Evolutionary conservation across 208 protist species (phyloP).

Genomic region (Leishmania tarentolae): DNA sequence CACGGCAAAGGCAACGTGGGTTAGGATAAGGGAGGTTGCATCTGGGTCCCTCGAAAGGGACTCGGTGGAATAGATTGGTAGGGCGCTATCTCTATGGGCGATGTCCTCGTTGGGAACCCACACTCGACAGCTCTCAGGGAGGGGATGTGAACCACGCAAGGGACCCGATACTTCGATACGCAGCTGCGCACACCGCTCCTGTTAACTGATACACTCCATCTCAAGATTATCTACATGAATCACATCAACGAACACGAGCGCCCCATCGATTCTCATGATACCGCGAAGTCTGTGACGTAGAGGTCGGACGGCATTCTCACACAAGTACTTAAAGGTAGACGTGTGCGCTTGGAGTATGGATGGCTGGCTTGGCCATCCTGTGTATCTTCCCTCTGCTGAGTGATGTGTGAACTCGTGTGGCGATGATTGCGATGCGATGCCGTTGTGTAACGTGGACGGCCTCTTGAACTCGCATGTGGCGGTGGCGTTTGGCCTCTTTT

Average conservation of each 20-base stretch:
- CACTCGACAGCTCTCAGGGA: slow-evolving; percentile 27
- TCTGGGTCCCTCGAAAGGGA: slow-evolving; percentile 33
- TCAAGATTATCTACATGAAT: slow-evolving; percentile 41
- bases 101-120: slow-evolving; percentile 40
- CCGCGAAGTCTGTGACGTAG: slow-evolving; percentile 26
- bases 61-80: slow-evolving; percentile 63
- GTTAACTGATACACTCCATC: slow-evolving; percentile 26
- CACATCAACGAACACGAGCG: slow-evolving; percentile 41
- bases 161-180: slow-evolving; percentile 14
- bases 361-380: slow-evolving; percentile 36
- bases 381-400: slow-evolving; percentile 33
- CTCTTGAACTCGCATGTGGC: slow-evolving; percentile 52
- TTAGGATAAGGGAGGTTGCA: slow-evolving; percentile 21
- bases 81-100: slow-evolving; percentile 36
- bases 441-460: slow-evolving; percentile 46
- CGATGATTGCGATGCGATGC: slow-evolving; percentile 47
- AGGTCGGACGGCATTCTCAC: slow-evolving; percentile 46
- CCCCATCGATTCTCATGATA: slow-evolving; percentile 19
- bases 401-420: slow-evolving; percentile 38
- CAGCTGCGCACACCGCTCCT: slow-evolving; percentile 4
- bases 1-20: slow-evolving; percentile 40
- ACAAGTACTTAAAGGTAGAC: slow-evolving; percentile 44
- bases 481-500: slow-evolving; percentile 34
- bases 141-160: slow-evolving; percentile 32
- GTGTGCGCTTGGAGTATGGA: slow-evolving; percentile 35